Evolutionary conservation across 768 basidiomycete species (phyloP).

Genomic region (Lactifluus rugatus): DNA sequence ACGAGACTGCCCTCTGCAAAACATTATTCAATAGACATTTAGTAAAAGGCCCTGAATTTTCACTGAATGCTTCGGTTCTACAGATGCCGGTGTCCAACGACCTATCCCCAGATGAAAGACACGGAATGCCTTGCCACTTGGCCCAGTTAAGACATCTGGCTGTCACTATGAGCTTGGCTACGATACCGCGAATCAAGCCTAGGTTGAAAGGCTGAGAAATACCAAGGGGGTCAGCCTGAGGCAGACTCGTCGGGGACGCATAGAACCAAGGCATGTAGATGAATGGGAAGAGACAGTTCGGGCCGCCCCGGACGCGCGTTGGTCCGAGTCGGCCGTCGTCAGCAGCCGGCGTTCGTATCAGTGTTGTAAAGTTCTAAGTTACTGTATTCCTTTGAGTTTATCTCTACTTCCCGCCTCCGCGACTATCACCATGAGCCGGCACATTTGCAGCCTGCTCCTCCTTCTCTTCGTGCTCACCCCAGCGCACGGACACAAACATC

Average conservation of each 20-base stretch:
- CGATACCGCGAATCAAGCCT: neutral
- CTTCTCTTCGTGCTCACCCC: slow-evolving; percentile 11
- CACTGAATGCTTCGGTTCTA: neutral
- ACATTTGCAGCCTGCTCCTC: neutral
- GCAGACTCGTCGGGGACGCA: neutral
- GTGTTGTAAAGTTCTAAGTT: too few relatives aligned
- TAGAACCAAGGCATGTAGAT: neutral
- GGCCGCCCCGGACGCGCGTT: neutral
- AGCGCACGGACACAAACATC: slow-evolving; percentile 49
- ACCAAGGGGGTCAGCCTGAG: neutral
- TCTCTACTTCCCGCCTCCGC: neutral
- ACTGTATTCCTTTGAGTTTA: neutral
- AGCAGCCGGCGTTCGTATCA: too few relatives aligned
- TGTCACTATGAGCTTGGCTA: neutral
- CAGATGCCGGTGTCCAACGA: neutral
- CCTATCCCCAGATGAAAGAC: neutral
- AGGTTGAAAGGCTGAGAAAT: neutral
- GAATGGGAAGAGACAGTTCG: too few relatives aligned
- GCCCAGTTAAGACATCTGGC: neutral
- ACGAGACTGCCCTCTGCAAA: neutral
- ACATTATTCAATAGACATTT: neutral
- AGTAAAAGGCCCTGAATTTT: neutral
- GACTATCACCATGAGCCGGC: neutral
- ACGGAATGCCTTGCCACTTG: neutral
- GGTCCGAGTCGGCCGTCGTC: too few relatives aligned